phyloP scores from a whole-genome alignment of 163 green algal species.

The Prototheca wickerhamii region DNA sequence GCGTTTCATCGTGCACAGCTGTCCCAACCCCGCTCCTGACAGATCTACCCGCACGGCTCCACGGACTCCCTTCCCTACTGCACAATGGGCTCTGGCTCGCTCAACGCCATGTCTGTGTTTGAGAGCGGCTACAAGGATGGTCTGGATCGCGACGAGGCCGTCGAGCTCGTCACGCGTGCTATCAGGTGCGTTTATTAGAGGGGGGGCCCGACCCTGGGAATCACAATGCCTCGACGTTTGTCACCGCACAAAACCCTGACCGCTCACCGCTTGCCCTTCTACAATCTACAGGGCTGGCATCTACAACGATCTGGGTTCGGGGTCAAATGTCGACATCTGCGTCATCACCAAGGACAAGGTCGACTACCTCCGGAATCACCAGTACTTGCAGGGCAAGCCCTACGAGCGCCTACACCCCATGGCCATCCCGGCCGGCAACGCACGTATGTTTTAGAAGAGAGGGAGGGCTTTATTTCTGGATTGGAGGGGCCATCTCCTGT shows the following conservation, averaged over 20 bases:
- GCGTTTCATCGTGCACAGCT: background rate
- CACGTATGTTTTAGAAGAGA: conserved; percentile 30
- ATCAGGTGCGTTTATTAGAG: conserved; percentile 33
- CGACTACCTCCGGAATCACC: conserved; percentile 82
- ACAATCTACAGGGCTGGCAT: conserved; percentile 57
- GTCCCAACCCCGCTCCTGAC: background rate
- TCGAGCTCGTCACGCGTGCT: conserved; percentile 71
- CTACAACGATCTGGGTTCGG: conserved; percentile 93
- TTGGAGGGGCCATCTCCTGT: too few species aligned
- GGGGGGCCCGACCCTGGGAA: too few species aligned
- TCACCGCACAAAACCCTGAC: background rate
- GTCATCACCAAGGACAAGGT: conserved; percentile 81
- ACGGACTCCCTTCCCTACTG: conserved; percentile 90
- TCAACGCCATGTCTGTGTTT: conserved; percentile 97
- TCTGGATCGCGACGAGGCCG: conserved; percentile 77
- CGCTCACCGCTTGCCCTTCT: background rate
- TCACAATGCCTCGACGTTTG: too few species aligned
- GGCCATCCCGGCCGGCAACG: conserved; percentile 51
- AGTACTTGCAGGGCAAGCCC: conserved; percentile 77
- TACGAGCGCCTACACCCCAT: conserved; percentile 60
- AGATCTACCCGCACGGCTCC: conserved; percentile 97
- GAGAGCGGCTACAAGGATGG: conserved; percentile 87
- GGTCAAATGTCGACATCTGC: conserved; percentile 96
- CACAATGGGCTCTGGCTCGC: conserved; percentile 92
- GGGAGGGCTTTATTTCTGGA: background rate